Conservation (phyloP, 441 rosid species). For the Pelargonium citronellum region DNA sequence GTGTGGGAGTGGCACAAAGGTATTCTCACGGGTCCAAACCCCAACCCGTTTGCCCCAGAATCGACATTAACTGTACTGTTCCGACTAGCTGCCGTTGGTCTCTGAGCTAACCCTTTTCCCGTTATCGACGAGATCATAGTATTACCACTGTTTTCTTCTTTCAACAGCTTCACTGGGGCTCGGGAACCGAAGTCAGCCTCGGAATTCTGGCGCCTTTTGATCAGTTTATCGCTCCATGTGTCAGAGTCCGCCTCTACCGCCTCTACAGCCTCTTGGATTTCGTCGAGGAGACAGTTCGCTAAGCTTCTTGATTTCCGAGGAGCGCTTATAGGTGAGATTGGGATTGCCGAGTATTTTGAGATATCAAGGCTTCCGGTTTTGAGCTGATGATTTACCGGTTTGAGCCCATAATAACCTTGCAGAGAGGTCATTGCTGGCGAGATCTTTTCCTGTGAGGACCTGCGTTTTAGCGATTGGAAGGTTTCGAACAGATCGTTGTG, state of each 20-base stretch:
- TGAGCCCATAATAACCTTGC: conserved; percentile 56
- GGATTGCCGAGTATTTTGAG: conserved; percentile 30
- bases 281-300: conserved; percentile 38
- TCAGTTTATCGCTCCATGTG: conserved; percentile 37
- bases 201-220: conserved; percentile 62
- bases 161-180: conserved; percentile 42
- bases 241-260: conserved; percentile 31
- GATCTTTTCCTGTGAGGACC: conserved; percentile 37
- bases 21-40: neutral
- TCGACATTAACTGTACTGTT: conserved; percentile 24
- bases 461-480: conserved; percentile 53
- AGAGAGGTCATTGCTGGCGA: conserved; percentile 57
- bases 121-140: conserved; percentile 40
- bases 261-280: conserved; percentile 29
- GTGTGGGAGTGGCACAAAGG: conserved; percentile 13
- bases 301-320: conserved; percentile 61
- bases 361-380: conserved; percentile 27
- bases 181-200: conserved; percentile 31
- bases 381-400: conserved; percentile 26
- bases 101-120: conserved; percentile 46
- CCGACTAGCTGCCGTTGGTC: conserved; percentile 42
- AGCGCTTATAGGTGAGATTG: conserved; percentile 34
- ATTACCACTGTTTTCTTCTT: conserved; percentile 34
- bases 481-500: conserved; percentile 43
- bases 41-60: conserved; percentile 27